Percentiles rank a stretch among this genome's conserved stretches.
These are phyloP conservation scores for Apiospora aurea DNA, from an alignment of 2,329 filamentous ascomycete species.

Conservation along the genomic window DNA sequence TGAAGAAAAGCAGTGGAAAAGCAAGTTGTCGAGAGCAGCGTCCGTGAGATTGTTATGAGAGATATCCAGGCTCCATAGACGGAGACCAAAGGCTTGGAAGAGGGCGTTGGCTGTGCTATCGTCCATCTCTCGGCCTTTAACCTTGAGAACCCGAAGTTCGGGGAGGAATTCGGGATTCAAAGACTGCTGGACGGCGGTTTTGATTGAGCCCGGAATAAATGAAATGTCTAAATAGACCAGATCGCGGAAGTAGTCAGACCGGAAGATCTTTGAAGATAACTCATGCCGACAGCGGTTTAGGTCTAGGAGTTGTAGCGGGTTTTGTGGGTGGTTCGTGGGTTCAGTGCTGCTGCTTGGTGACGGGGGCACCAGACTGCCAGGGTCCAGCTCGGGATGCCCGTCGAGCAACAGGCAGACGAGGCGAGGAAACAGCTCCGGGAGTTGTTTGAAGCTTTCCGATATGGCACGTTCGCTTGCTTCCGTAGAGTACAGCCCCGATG, in stretches of 20 bases:
- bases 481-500: constrained; percentile 50
- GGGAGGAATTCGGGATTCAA: constrained; percentile 48
- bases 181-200: constrained; percentile 42
- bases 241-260: constrained; percentile 43
- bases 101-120: constrained; percentile 45
- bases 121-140: constrained; percentile 54
- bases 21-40: constrained; percentile 43
- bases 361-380: constrained; percentile 42
- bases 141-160: constrained; percentile 60
- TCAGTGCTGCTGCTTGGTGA: background rate
- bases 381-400: constrained; percentile 53
- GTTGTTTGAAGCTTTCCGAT: constrained; percentile 48
- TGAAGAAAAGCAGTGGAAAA: constrained; percentile 42
- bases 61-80: constrained; percentile 66
- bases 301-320: constrained; percentile 52
- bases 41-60: constrained; percentile 61
- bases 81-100: constrained; percentile 44
- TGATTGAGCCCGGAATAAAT: constrained; percentile 53
- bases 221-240: constrained; percentile 63
- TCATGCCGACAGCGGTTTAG: constrained; percentile 49
- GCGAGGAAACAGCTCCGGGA: constrained; percentile 50
- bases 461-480: constrained; percentile 47
- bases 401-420: constrained; percentile 57
- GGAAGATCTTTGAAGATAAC: constrained; percentile 51
- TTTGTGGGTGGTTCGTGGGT: constrained; percentile 22